A percentile compares a stretch with the other conserved stretches of the same genome.
Evolutionary conservation across 768 basidiomycete genomes (phyloP).

Genomic region (Tylopilus intermedius): DNA sequence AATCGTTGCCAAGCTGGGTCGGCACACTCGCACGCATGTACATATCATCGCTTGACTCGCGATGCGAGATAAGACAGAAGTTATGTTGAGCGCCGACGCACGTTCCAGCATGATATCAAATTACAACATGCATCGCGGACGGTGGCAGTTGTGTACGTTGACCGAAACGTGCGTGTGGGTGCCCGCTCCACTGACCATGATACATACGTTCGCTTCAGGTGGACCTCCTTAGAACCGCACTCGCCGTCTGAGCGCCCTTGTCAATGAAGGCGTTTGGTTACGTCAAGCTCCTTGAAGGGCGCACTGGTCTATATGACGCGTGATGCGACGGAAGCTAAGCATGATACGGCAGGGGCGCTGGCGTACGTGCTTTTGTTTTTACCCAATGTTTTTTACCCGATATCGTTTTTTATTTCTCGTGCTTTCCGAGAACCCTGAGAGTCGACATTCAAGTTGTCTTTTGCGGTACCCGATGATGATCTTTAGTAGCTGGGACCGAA

Average conservation of each 20-base stretch:
- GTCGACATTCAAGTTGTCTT: background rate
- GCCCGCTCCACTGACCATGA: background rate
- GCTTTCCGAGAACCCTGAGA: background rate
- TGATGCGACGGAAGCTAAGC: background rate
- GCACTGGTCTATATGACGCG: background rate
- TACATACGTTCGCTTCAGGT: background rate
- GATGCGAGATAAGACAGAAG: constrained; percentile 2
- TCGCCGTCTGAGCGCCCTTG: background rate
- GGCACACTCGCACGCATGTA: too few relatives aligned
- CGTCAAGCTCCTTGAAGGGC: background rate
- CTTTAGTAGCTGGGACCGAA: background rate
- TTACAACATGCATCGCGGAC: background rate
- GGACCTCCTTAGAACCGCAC: background rate
- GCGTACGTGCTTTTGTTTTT: background rate
- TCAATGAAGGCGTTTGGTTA: background rate
- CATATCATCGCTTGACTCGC: background rate
- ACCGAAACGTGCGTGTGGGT: background rate
- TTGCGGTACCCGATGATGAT: background rate
- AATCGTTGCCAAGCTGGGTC: constrained; percentile 2
- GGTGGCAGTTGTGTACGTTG: background rate
- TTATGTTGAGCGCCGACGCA: background rate
- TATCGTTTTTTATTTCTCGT: background rate
- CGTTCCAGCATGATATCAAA: constrained; percentile 2
- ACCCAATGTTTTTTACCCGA: background rate
- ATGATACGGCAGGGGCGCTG: too few relatives aligned